Evolutionary conservation across 2,329 filamentous ascomycete genomes (phyloP), one percentile per base, ranked within the genome.

Genomic region (Epichloe typhina): DNA sequence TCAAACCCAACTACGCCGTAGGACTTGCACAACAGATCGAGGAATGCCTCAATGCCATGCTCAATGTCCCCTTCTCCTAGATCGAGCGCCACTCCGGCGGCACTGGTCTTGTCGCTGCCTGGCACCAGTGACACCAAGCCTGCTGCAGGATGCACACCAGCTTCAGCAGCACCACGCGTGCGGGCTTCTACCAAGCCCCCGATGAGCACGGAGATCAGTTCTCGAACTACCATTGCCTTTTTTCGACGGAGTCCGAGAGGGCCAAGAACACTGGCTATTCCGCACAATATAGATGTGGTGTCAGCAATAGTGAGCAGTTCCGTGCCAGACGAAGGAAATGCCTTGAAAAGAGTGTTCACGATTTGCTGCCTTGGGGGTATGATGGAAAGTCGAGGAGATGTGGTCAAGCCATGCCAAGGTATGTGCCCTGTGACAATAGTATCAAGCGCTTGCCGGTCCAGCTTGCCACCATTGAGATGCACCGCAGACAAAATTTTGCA

Each of bases 101-200:
- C 76, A 52, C 71, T 74, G 19, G 65, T 66, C 41, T 73, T 73
- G 1, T 73, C 72, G 51, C 69, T 71, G 3, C 70, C 66, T 11
- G 77, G 71, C 56, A 82, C 84, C 33, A 93, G 70, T 12, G 84
- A 83, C 26, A 88, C 83, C 47, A 96, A 71, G 0, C 88, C 90
- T 9, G 91, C 88, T 17, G 91, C 91, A 40, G 93, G 93, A 67
- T 97, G 91, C 37, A 98, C 88, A 3, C 91, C 93, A 61, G 93
- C 87, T 62, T 97, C 93, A n/a, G 93, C 90, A 40, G 93, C 93
- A 35, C 91, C 91, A 46, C 91, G 78, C 45, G 94, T 96, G 39
- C 93, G 80, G 15, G 93, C 93, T 66, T 96, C 88, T 4, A 95
- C 84, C 8, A 98, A 74, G 3, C 87, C 89, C 36, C 83, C 84